Conservation (phyloP, 768 basidiomycete genomes). For the Suillus sp. region DNA sequence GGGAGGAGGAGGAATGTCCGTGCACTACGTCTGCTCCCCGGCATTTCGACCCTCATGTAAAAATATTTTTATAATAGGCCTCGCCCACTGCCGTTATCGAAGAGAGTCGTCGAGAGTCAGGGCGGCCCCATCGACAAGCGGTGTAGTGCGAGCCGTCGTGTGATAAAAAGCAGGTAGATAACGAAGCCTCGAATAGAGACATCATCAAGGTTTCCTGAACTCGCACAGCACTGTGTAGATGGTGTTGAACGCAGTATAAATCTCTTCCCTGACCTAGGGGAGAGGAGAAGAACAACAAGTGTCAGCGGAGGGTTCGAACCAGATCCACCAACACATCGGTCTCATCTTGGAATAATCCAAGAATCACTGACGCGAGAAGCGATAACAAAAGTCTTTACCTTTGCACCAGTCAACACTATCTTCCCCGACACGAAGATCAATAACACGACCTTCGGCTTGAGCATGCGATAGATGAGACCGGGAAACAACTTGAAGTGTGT, state of each 20-base stretch:
- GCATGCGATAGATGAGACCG: conserved; percentile 98
- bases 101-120: conserved; percentile 9
- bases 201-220: conserved; percentile 78
- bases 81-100: conserved; percentile 9
- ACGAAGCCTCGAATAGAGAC: neutral
- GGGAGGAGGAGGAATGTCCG: conserved; percentile 37
- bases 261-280: conserved; percentile 92
- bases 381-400: conserved; percentile 58
- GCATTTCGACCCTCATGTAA: conserved; percentile 29
- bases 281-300: conserved; percentile 36
- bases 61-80: conserved; percentile 26
- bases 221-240: conserved; percentile 98
- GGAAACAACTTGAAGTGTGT: conserved; percentile 78
- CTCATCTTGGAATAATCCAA: conserved; percentile 23
- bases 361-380: conserved; percentile 35
- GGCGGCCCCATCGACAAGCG: conserved; percentile 11
- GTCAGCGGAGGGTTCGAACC: conserved; percentile 55
- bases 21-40: conserved; percentile 41
- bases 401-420: conserved; percentile 98
- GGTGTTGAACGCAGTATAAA: conserved; percentile 98
- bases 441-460: conserved; percentile 98
- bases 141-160: neutral
- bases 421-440: conserved; percentile 99
- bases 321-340: conserved; percentile 48
- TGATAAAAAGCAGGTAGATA: conserved; percentile 7